Base-by-base conservation (phyloP, 2,329 filamentous ascomycete genomes). In the Bipolaris cookei region DNA sequence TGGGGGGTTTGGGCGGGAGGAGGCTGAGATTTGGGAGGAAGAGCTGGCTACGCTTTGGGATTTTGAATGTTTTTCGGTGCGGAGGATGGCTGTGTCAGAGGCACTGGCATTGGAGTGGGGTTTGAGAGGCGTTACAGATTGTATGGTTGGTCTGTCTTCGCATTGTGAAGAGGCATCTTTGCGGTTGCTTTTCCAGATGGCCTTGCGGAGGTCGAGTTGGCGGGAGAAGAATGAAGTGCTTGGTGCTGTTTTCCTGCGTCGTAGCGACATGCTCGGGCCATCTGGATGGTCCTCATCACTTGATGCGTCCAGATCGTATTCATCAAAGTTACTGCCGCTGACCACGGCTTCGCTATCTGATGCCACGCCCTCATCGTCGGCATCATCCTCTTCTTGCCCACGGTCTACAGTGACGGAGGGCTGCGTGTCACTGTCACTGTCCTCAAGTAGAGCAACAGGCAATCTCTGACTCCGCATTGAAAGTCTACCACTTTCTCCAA, bases 381-480 rank as follows among this genome's bases (percentile, higher is more conserved):
- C 62, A 28, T 65, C 60, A 18, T 20, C 39, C 14, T 58, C 46
- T n/a, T 53, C 58, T 30, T 39, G 34, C 20, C 34, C 66, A 16
- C 61, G 58, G 4, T 62, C 59, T 7, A 56, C 61, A 3, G 23
- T 13, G 6, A 47, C 47, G 2, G 79, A 64, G 28, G 34, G 44
- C 3, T 78, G 60, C 6, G 61, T 61, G 46, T 69, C 68, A 23
- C 65, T 72, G 10, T 62, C 77, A 44, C 78, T 81, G 11, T 75
- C 76, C 35, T 81, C 77, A 11, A 57, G 51, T 10, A 89, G 83
- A 21, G 86, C 84, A 54, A 86, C 82, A 7, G 86, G 83, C 1
- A 96, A 77, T 53, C 87, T 86, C 62, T 92, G 89, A 3, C 90
- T 92, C 62, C 88, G 88, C 77, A 94, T 93, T 1, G 89, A 88